These are phyloP conservation scores for Candida glaebosa DNA, from an alignment of 805 yeast species.

Conservation along the genomic window DNA sequence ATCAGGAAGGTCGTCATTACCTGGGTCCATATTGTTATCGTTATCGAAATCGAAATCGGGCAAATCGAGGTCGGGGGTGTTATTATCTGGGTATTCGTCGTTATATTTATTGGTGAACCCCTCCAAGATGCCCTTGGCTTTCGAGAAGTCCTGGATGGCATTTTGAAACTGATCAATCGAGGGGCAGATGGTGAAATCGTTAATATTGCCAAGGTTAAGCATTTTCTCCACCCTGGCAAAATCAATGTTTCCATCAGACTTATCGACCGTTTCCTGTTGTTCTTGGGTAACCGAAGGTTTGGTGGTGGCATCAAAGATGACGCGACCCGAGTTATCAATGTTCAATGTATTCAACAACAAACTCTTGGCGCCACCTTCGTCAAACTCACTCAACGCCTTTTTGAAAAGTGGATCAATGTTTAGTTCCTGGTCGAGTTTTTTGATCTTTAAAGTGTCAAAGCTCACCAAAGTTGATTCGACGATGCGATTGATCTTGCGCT, in stretches of 20 bases:
- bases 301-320: conserved; percentile 63
- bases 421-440: conserved; percentile 60
- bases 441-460: conserved; percentile 49
- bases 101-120: conserved; percentile 38
- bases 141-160: conserved; percentile 46
- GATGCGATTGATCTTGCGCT: conserved; percentile 28
- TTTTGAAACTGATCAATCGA: conserved; percentile 59
- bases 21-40: conserved; percentile 22
- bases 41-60: conserved; percentile 17
- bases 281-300: conserved; percentile 15
- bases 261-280: conserved; percentile 15
- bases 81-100: conserved; percentile 4
- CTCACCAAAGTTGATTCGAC: conserved; percentile 47
- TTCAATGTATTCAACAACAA: conserved; percentile 59
- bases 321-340: conserved; percentile 50
- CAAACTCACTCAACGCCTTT: conserved; percentile 72
- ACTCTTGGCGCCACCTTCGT: conserved; percentile 80
- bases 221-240: conserved; percentile 3
- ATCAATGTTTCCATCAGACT: conserved; percentile 5
- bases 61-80: conserved; percentile 11
- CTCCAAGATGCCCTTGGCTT: conserved; percentile 45
- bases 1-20: conserved; percentile 9
- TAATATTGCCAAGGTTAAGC: conserved; percentile 16
- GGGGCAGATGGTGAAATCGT: conserved; percentile 56
- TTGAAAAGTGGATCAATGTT: conserved; percentile 73